A percentile compares a stretch with the other conserved stretches of the same genome.
Conservation (phyloP, 129 eudicot genomes). For the Pulicaria dysenterica region DNA sequence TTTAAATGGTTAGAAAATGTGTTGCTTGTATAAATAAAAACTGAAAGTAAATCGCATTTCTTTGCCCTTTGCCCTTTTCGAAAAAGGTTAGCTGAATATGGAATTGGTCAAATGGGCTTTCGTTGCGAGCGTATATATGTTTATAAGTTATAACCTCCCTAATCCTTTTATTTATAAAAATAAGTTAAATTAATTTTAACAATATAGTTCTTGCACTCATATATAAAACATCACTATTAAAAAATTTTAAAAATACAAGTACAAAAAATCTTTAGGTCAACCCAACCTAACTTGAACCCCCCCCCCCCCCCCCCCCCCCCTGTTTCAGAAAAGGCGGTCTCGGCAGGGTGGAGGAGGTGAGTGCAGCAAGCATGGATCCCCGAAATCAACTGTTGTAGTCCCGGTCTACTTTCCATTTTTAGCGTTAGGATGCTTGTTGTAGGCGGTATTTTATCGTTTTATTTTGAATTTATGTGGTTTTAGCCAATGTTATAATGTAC, state of each 20-base stretch:
- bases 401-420: conserved; percentile 22
- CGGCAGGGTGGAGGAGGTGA: conserved; percentile 83
- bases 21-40: neutral
- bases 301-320: no score
- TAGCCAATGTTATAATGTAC: conserved; percentile 49
- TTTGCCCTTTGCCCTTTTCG: neutral
- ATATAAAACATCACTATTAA: neutral
- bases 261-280: neutral
- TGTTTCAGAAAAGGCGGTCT: conserved; percentile 59
- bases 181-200: neutral
- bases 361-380: conserved; percentile 10
- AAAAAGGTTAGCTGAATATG: neutral
- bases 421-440: conserved; percentile 42
- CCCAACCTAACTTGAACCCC: neutral
- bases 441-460: conserved; percentile 23
- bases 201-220: neutral
- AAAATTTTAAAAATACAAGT: neutral
- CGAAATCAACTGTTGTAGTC: conserved; percentile 25
- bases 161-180: neutral
- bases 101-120: neutral
- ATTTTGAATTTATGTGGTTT: conserved; percentile 27
- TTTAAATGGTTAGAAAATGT: neutral
- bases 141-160: neutral
- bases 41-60: neutral
- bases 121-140: neutral